Evolutionary conservation across 352 stramenopile genomes (phyloP), one percentile per base, ranked within the genome.

Genomic region (Pythium plurisporium): DNA sequence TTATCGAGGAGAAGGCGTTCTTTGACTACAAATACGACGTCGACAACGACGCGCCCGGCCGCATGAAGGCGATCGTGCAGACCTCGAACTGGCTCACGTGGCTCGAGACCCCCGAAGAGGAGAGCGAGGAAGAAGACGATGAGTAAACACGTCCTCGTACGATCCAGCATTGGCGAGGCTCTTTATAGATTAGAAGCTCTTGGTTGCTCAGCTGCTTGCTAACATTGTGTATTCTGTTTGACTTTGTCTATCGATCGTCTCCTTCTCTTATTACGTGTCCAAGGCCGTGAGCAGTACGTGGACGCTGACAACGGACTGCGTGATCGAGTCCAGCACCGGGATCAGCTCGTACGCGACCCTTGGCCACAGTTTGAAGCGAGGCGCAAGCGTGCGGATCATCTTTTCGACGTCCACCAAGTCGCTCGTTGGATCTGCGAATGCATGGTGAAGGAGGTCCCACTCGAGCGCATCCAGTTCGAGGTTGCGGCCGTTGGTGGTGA

Each of bases 11-110:
- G 43, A 65, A 75, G 26, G 82, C 77, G 19, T 92, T 92, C 66
- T 82, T 92, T 34, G 82, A 92, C 65, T 90, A 92, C 80, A 92
- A 92, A 72, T 90, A 89, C 73, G 77, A 92, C 65, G 74, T 87
- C 42, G 82, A 92, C 46, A 75, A 67, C 65, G 76, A 86, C 26
- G 72, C 71, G 2, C 77, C 82, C 10, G 82, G 82, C 34, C 81
- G 79, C 43, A 92, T 92, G 79, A 87, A 89, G 74, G 82, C 82
- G 53, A 87, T 90, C 62, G 78, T 92, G 47, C 76, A 92, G 72
- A 87, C 76, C 15, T 87, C 78, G 26, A 78, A 75, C 46, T 92
- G 82, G 82, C 70, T 90, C 65, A 89, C 70, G 67, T 92, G 82
- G 82, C 72, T 92, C 29, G 82, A 92, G 73, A 89, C 82, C 38